Conservation (phyloP, 306 rosid species). For the Chamaecrista fasciculata region DNA sequence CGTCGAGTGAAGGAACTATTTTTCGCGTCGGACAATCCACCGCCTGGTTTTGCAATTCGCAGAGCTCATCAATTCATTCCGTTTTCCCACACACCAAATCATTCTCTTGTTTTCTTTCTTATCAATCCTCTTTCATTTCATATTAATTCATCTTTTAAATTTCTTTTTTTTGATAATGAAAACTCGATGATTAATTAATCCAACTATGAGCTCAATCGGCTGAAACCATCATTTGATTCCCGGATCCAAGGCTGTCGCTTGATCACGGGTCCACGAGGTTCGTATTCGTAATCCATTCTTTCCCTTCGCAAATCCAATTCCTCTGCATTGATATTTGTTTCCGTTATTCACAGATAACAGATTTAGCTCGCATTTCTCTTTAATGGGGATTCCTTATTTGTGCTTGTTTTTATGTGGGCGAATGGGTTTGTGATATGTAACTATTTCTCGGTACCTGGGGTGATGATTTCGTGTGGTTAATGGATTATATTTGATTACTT, state of each 20-base stretch:
- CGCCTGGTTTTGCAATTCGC: constrained; percentile 31
- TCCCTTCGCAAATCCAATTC: constrained; percentile 7
- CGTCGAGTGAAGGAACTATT: neutral
- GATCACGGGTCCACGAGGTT: constrained; percentile 37
- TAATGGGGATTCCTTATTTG: neutral
- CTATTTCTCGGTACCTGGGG: neutral
- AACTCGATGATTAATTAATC: constrained; percentile 14
- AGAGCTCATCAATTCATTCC: constrained; percentile 37
- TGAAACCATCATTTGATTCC: constrained; percentile 43
- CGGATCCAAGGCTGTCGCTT: constrained; percentile 28
- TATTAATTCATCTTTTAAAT: constrained; percentile 9
- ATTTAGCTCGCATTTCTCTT: constrained; percentile 7
- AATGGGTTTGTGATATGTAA: constrained; percentile 6
- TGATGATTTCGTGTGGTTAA: neutral
- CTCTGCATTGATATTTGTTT: constrained; percentile 34
- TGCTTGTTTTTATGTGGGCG: neutral
- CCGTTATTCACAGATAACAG: constrained; percentile 5
- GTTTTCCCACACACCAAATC: neutral
- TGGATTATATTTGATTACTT: constrained; percentile 6
- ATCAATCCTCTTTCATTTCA: neutral
- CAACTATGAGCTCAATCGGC: constrained; percentile 28
- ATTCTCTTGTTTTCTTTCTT: neutral
- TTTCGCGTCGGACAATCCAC: constrained; percentile 32
- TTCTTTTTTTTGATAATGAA: neutral
- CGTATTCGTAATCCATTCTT: neutral